Percentiles rank a stretch among this genome's conserved stretches.
phyloP scores from a whole-genome alignment of 331 rosid genomes.

The Quercus tomentella region DNA sequence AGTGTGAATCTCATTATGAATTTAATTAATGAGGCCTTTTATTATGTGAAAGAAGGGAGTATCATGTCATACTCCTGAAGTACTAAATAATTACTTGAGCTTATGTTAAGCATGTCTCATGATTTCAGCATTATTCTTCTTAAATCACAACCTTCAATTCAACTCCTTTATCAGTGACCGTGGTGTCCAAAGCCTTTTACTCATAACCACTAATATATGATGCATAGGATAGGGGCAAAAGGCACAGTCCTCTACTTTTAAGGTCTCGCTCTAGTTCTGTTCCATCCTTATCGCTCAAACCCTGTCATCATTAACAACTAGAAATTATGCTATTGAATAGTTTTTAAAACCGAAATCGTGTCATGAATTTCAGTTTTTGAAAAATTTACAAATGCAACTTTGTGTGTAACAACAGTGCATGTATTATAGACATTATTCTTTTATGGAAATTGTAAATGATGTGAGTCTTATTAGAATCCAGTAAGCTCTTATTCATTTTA shows the following conservation, averaged over 20 bases:
- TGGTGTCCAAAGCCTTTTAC: constrained; percentile 1
- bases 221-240: constrained; percentile 50
- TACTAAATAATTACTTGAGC: too few species aligned
- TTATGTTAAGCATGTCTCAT: background rate
- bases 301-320: constrained; percentile 27
- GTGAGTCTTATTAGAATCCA: too few species aligned
- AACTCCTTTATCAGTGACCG: background rate
- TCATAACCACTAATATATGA: constrained; percentile 38
- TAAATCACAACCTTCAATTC: background rate
- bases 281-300: constrained; percentile 20
- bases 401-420: too few species aligned
- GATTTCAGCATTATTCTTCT: background rate
- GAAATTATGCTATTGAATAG: background rate
- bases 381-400: too few species aligned
- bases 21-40: too few species aligned
- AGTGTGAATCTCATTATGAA: too few species aligned
- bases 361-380: too few species aligned
- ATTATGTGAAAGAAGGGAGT: too few species aligned
- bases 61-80: too few species aligned
- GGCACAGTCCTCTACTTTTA: constrained; percentile 59
- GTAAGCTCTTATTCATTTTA: too few species aligned
- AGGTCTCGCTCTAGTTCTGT: constrained; percentile 33
- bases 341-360: too few species aligned
- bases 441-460: background rate
- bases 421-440: too few species aligned